Percentiles rank a stretch among this genome's conserved stretches.
Evolutionary conservation across 2,329 filamentous ascomycete species (phyloP).

Genomic region (Epichloe glyceriae): DNA sequence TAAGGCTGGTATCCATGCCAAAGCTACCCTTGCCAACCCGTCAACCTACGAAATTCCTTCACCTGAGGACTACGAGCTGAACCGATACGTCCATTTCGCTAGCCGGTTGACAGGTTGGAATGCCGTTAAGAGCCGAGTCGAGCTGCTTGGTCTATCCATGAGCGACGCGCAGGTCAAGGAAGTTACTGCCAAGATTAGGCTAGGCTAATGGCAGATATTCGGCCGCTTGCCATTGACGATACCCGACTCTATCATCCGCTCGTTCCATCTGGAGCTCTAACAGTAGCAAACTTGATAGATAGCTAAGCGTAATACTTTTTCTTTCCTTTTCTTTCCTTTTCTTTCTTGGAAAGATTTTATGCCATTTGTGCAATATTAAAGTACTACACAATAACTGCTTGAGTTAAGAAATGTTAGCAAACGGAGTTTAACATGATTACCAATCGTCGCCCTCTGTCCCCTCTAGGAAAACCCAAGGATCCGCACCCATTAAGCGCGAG

Average conservation of each 20-base stretch:
- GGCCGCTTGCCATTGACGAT: constrained; percentile 78
- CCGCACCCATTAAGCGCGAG: no score
- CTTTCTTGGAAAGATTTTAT: neutral
- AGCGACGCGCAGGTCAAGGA: constrained; percentile 19
- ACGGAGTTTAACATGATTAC: no score
- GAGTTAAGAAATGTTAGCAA: no score
- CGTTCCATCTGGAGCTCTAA: constrained; percentile 46
- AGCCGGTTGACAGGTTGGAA: constrained; percentile 71
- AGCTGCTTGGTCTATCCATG: constrained; percentile 61
- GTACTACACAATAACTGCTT: no score
- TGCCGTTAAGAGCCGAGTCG: constrained; percentile 79
- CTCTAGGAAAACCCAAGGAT: no score
- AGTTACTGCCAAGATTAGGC: constrained; percentile 66
- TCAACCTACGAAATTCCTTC: constrained; percentile 69
- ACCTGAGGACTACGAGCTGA: constrained; percentile 45
- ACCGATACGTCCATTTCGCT: constrained; percentile 4
- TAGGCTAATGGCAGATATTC: constrained; percentile 71
- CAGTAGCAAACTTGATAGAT: neutral
- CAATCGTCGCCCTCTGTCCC: no score
- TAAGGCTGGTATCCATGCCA: constrained; percentile 22
- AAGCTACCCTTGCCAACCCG: constrained; percentile 10
- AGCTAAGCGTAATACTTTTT: no score
- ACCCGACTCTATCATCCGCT: constrained; percentile 75
- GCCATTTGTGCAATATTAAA: neutral
- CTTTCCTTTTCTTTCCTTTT: no score